Percentiles rank a stretch among this genome's conserved stretches.
Evolutionary conservation across 192 early-diverging fungal genomes (phyloP).

Genomic region (Lobosporangium transversale): DNA sequence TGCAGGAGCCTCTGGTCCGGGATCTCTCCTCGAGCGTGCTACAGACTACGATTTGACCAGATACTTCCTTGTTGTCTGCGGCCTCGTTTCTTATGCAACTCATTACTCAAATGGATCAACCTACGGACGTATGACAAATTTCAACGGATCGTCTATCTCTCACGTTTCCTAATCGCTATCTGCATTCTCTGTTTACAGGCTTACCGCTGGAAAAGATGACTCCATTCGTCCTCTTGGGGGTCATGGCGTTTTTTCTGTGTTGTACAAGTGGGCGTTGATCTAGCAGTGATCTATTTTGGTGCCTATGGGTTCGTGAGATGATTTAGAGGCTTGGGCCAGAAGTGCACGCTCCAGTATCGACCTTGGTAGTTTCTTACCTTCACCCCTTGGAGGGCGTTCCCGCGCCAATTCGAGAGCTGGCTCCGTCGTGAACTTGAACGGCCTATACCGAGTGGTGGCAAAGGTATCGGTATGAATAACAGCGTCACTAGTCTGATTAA

Average conservation of each 20-base stretch:
- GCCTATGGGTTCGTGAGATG: slow-evolving; percentile 39
- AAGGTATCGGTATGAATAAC: not conserved
- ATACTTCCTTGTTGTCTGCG: slow-evolving; percentile 39
- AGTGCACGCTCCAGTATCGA: slow-evolving; percentile 39
- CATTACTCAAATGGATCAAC: slow-evolving; percentile 44
- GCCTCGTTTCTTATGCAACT: slow-evolving; percentile 41
- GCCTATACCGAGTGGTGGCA: not conserved
- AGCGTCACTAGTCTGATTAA: slow-evolving; percentile 11
- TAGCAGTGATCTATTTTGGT: slow-evolving; percentile 45
- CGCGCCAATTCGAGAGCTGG: slow-evolving; percentile 7
- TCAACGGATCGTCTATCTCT: slow-evolving; percentile 40
- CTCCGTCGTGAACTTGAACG: slow-evolving; percentile 1
- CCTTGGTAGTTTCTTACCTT: slow-evolving; percentile 26
- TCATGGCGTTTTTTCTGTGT: slow-evolving; percentile 42
- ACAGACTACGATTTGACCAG: slow-evolving; percentile 32
- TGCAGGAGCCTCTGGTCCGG: not conserved
- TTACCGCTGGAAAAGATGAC: slow-evolving; percentile 31
- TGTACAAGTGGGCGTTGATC: slow-evolving; percentile 24
- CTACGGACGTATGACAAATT: slow-evolving; percentile 36
- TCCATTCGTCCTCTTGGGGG: slow-evolving; percentile 26
- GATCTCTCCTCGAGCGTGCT: not conserved
- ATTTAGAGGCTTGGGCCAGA: slow-evolving; percentile 37
- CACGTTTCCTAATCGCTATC: slow-evolving; percentile 26
- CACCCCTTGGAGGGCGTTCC: slow-evolving; percentile 24
- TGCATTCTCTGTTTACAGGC: slow-evolving; percentile 31